A percentile compares a stretch with the other conserved stretches of the same genome.
Evolutionary conservation across 331 rosid species (phyloP).

Genomic region (Pyrus hybrid): DNA sequence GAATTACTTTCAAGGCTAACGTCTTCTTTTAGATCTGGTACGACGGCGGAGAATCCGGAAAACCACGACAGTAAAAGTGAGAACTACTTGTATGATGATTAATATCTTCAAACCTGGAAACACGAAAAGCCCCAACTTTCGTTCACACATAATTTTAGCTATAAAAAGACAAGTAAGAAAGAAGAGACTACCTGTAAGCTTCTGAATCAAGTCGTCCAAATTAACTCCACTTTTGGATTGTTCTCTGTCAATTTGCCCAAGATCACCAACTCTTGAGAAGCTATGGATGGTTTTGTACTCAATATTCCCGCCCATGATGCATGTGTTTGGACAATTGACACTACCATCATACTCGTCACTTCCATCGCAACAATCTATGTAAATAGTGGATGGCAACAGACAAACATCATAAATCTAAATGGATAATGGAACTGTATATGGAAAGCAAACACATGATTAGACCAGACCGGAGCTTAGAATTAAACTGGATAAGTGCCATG

Average conservation of each 20-base stretch:
- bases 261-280: slow-evolving; percentile 20
- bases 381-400: slow-evolving; percentile 13
- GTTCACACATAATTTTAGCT: neutral
- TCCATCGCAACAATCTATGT: slow-evolving; percentile 94
- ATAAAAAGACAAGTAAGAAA: neutral
- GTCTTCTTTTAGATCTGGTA: slow-evolving; percentile 49
- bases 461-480: neutral
- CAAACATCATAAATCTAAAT: neutral
- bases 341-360: slow-evolving; percentile 75
- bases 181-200: slow-evolving; percentile 38
- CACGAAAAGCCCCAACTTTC: slow-evolving; percentile 1
- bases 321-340: slow-evolving; percentile 61
- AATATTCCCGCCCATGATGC: slow-evolving; percentile 73
- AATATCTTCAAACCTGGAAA: slow-evolving; percentile 63
- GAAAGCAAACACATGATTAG: neutral
- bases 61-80: slow-evolving; percentile 26
- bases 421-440: neutral
- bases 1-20: slow-evolving; percentile 15
- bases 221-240: slow-evolving; percentile 29
- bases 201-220: slow-evolving; percentile 47
- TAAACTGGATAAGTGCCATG: neutral
- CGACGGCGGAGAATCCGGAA: slow-evolving; percentile 27
- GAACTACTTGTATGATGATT: slow-evolving; percentile 43
- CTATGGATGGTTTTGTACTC: slow-evolving; percentile 28
- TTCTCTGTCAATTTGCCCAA: slow-evolving; percentile 7